Evolutionary conservation across 192 early-diverging fungal species (phyloP).

Genomic region (Coemansia sp.): DNA sequence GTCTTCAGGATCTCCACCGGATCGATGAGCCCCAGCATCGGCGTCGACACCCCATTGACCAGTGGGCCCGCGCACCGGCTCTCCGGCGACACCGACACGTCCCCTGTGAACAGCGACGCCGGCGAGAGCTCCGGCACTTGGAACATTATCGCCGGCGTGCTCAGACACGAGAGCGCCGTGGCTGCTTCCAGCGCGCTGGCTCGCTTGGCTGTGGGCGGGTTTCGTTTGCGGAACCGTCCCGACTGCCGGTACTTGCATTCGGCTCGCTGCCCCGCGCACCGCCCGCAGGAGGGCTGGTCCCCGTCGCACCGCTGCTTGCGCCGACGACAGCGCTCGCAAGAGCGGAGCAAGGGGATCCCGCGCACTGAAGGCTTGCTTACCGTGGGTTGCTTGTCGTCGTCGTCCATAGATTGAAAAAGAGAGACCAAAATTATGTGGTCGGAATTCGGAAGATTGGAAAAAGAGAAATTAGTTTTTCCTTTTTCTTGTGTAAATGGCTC

Average conservation of each 20-base stretch:
- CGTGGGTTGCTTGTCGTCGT: neutral
- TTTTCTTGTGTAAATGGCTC: neutral
- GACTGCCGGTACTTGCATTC: slow-evolving; percentile 47
- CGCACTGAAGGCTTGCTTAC: neutral
- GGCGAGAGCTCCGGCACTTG: slow-evolving; percentile 19
- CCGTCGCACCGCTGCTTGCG: slow-evolving; percentile 52
- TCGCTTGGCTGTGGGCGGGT: neutral
- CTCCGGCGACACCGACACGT: slow-evolving; percentile 14
- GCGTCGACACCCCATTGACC: neutral
- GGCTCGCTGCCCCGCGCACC: slow-evolving; percentile 29
- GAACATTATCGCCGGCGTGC: slow-evolving; percentile 14
- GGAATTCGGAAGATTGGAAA: no score
- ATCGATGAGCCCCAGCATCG: slow-evolving; percentile 8
- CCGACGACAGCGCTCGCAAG: slow-evolving; percentile 47
- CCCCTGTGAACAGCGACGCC: neutral
- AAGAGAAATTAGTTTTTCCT: neutral
- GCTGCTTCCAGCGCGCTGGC: slow-evolving; percentile 5
- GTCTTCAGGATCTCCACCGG: slow-evolving; percentile 34
- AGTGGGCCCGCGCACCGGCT: slow-evolving; percentile 16
- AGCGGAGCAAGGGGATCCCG: slow-evolving; percentile 39
- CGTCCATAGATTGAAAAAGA: neutral
- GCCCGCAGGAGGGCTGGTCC: slow-evolving; percentile 40
- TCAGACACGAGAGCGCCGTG: neutral
- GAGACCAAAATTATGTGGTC: no score
- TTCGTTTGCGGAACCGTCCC: slow-evolving; percentile 50